These are phyloP conservation scores for Zymoseptoria pseudotritici DNA, from an alignment of 2,329 filamentous ascomycete genomes.

Conservation along the genomic window DNA sequence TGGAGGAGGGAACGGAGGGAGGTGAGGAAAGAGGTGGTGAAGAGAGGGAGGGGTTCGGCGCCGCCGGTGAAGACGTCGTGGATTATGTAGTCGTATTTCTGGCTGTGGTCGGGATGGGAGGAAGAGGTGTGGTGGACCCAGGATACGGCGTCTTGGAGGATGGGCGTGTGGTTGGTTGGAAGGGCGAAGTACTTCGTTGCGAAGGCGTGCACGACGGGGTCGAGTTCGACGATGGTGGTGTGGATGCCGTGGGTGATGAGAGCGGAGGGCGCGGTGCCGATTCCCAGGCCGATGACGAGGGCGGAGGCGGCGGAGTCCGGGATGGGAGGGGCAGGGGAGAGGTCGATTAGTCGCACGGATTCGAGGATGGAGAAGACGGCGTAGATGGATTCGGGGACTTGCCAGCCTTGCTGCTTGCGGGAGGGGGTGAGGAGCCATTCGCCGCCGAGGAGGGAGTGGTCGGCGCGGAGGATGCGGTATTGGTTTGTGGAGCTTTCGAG, in stretches of 20 bases:
- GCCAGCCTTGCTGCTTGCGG: slow-evolving; percentile 34
- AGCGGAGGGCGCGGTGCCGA: slow-evolving; percentile 84
- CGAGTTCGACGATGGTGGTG: slow-evolving; percentile 91
- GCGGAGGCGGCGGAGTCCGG: slow-evolving; percentile 46
- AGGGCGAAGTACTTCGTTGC: slow-evolving; percentile 77
- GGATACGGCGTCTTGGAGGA: slow-evolving; percentile 73
- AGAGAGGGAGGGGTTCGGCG: slow-evolving; percentile 80
- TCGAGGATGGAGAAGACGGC: slow-evolving; percentile 95
- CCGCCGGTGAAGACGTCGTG: slow-evolving; percentile 98
- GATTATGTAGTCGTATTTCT: slow-evolving; percentile 76
- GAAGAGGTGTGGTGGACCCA: slow-evolving; percentile 51
- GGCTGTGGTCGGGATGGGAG: not conserved
- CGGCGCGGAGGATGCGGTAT: slow-evolving; percentile 80
- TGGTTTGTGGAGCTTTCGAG: slow-evolving; percentile 64
- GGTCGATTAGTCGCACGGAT: slow-evolving; percentile 72
- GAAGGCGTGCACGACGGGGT: slow-evolving; percentile 79
- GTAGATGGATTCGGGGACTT: slow-evolving; percentile 79
- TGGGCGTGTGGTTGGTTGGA: slow-evolving; percentile 66
- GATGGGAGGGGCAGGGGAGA: slow-evolving; percentile 18
- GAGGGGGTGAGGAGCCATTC: slow-evolving; percentile 64
- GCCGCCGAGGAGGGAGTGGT: slow-evolving; percentile 88
- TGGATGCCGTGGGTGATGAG: slow-evolving; percentile 81
- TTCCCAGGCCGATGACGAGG: slow-evolving; percentile 82
- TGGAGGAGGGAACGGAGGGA: slow-evolving; percentile 65
- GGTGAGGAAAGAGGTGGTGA: slow-evolving; percentile 75